phyloP scores from a whole-genome alignment of 768 basidiomycete genomes.

The Kwoniella pini region DNA sequence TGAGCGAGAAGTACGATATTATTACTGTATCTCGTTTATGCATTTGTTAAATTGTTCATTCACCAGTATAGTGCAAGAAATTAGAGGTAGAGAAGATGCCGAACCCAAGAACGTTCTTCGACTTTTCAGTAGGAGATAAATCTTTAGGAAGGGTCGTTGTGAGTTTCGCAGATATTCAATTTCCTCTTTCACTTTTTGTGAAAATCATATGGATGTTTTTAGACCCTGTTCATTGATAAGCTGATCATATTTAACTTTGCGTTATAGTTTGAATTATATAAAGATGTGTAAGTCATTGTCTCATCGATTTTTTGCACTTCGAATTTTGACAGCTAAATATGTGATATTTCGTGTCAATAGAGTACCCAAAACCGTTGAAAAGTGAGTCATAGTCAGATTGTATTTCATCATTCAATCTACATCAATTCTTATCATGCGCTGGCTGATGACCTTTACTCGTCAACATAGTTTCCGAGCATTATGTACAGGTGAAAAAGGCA shows the following conservation, averaged over 20 bases:
- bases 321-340: background rate
- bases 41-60: too few relatives aligned
- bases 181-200: background rate
- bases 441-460: constrained; percentile 75
- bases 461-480: constrained; percentile 77
- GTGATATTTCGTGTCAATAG: constrained; percentile 29
- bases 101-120: constrained; percentile 53
- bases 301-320: background rate
- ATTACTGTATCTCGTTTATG: too few relatives aligned
- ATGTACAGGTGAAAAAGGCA: constrained; percentile 81
- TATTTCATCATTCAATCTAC: background rate
- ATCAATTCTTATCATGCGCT: background rate
- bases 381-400: constrained; percentile 59
- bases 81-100: background rate
- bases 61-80: too few relatives aligned
- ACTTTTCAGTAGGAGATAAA: constrained; percentile 71
- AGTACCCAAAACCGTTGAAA: constrained; percentile 71
- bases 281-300: constrained; percentile 56
- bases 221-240: background rate
- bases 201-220: background rate
- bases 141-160: constrained; percentile 51
- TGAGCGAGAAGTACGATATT: too few relatives aligned
- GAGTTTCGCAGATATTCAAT: too few relatives aligned
- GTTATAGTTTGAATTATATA: constrained; percentile 65
- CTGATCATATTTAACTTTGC: background rate